Evolutionary conservation across 352 stramenopile species (phyloP).

Genomic region (Phytopythium litorale): DNA sequence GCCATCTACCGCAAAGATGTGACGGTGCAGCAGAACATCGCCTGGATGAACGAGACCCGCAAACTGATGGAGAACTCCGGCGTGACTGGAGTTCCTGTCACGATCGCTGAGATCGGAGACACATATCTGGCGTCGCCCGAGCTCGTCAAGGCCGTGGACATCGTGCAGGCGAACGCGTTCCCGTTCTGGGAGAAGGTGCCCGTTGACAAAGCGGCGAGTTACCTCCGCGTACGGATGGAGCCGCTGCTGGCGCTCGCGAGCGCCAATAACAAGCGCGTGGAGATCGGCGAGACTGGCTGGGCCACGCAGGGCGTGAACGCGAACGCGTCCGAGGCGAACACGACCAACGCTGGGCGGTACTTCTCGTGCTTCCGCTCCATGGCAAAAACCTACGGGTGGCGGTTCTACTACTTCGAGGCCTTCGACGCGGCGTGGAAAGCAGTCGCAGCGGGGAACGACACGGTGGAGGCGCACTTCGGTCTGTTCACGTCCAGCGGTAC

Average conservation of each 20-base stretch:
- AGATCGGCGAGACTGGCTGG: constrained; percentile 74
- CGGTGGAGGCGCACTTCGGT: constrained; percentile 61
- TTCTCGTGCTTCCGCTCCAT: constrained; percentile 52
- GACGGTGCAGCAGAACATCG: constrained; percentile 34
- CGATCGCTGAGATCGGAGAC: constrained; percentile 67
- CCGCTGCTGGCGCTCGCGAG: constrained; percentile 28
- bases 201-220: constrained; percentile 24
- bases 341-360: constrained; percentile 44
- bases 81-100: constrained; percentile 36
- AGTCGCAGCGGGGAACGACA: constrained; percentile 22
- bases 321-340: constrained; percentile 35
- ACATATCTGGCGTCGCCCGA: constrained; percentile 46
- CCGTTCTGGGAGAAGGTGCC: constrained; percentile 62
- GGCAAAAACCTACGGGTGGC: constrained; percentile 31
- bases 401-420: constrained; percentile 70
- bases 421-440: constrained; percentile 69
- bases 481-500: constrained; percentile 39
- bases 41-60: constrained; percentile 41
- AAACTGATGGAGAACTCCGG: constrained; percentile 12
- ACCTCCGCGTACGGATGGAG: constrained; percentile 39
- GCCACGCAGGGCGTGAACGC: constrained; percentile 30
- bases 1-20: constrained; percentile 63
- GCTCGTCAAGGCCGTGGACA: constrained; percentile 44
- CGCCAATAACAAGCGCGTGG: constrained; percentile 33
- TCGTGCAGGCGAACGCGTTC: constrained; percentile 60